phyloP scores from a whole-genome alignment of 2,329 filamentous ascomycete species.

The Trichoderma semiorbis region DNA sequence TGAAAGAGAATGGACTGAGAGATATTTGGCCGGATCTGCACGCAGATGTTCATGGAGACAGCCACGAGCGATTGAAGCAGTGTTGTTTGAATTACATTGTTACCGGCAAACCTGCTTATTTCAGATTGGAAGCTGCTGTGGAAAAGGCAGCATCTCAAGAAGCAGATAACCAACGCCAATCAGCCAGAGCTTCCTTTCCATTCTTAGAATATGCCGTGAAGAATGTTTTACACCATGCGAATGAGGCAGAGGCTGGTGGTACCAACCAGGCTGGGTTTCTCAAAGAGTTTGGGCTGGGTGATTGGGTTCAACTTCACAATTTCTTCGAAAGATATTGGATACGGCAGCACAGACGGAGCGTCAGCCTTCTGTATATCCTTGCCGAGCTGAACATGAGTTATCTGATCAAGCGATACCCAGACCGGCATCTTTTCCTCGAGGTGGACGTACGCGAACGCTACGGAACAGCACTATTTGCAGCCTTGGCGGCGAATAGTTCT shows the following conservation, averaged over 20 bases:
- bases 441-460: background rate
- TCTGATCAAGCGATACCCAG: background rate
- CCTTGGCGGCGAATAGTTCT: background rate
- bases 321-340: background rate
- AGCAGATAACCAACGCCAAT: background rate
- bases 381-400: background rate
- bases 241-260: background rate
- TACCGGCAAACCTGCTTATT: background rate
- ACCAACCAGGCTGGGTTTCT: background rate
- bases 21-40: background rate
- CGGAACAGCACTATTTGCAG: background rate
- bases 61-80: background rate
- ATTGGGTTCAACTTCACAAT: background rate
- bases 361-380: background rate
- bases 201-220: background rate
- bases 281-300: background rate
- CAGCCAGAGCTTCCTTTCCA: background rate
- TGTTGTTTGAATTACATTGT: background rate
- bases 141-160: background rate
- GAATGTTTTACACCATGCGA: background rate
- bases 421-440: background rate
- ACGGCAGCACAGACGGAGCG: background rate
- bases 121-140: too few species aligned
- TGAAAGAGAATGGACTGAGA: constrained; percentile 32
- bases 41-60: background rate